Conservation (phyloP, 176 grass and related monocot genomes). For the Urochloa ruziziensis region DNA sequence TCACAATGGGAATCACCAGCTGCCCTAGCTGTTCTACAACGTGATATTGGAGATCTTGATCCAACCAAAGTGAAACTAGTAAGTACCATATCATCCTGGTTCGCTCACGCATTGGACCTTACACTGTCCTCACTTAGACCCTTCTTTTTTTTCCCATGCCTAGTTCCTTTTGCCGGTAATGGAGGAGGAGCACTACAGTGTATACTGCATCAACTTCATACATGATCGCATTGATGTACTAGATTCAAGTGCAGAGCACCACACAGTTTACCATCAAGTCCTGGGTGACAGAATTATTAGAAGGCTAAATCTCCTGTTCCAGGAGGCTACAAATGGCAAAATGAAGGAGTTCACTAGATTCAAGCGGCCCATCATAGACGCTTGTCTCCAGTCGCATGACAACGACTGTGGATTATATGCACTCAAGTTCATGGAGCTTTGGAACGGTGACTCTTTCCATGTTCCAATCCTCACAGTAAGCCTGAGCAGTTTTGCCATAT, state of each 20-base stretch:
- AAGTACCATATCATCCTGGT: not conserved
- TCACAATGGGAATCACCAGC: not conserved
- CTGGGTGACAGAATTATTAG: not conserved
- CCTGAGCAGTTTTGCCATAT: not conserved
- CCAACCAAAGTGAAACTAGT: not conserved
- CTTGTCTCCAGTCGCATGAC: not conserved
- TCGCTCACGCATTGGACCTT: not conserved
- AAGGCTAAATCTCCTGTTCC: not conserved
- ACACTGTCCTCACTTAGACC: not conserved
- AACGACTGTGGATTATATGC: not conserved
- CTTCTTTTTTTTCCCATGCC: not conserved
- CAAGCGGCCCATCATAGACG: not conserved
- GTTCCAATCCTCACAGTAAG: not conserved
- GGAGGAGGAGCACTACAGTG: not conserved
- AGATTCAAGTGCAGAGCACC: not conserved
- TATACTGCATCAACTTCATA: not conserved
- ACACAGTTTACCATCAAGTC: not conserved
- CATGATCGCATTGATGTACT: not conserved
- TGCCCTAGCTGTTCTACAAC: not conserved
- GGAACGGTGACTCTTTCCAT: not conserved
- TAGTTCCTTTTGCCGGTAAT: not conserved
- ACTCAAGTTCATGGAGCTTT: not conserved
- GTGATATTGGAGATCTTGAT: not conserved
- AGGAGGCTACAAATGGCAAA: not conserved
- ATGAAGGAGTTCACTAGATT: not conserved